A percentile compares a stretch with the other conserved stretches of the same genome.
Evolutionary conservation across 495 filamentous ascomycete species (phyloP).

Genomic region (Penicillium coprophilum): DNA sequence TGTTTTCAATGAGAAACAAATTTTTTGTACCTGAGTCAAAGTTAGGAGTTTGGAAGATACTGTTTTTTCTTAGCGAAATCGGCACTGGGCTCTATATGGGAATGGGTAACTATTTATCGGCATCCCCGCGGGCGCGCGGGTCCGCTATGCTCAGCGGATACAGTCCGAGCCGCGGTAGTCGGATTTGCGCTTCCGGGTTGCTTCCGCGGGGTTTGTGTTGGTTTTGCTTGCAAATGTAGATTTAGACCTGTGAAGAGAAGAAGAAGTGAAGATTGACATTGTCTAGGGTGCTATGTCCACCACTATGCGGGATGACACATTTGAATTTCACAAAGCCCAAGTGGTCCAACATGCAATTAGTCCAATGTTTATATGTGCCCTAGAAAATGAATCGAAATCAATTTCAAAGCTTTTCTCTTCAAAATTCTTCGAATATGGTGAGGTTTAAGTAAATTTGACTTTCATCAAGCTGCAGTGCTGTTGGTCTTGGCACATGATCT

Average conservation of each 20-base stretch:
- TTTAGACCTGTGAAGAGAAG: too few species aligned
- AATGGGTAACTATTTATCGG: constrained; percentile 3
- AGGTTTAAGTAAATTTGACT: not conserved
- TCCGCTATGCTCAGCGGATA: constrained; percentile 15
- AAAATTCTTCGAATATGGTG: too few species aligned
- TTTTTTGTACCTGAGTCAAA: not conserved
- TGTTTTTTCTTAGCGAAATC: not conserved
- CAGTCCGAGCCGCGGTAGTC: constrained; percentile 19
- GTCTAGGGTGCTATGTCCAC: not conserved
- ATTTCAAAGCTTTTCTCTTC: not conserved
- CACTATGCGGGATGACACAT: not conserved
- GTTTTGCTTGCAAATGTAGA: not conserved
- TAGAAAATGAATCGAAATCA: not conserved
- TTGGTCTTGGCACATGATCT: constrained; percentile 32
- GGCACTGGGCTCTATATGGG: not conserved
- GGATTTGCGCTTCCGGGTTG: constrained; percentile 6
- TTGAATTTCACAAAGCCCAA: not conserved
- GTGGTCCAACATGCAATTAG: not conserved
- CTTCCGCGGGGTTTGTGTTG: not conserved
- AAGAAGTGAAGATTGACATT: not conserved
- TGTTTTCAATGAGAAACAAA: not conserved
- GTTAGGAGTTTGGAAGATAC: too few species aligned
- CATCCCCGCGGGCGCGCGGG: constrained; percentile 26
- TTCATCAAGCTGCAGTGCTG: constrained; percentile 1
- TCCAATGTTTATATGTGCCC: not conserved